These are phyloP conservation scores for Trypanosoma rangeli DNA, from an alignment of 208 protist species.

Conservation along the genomic window DNA sequence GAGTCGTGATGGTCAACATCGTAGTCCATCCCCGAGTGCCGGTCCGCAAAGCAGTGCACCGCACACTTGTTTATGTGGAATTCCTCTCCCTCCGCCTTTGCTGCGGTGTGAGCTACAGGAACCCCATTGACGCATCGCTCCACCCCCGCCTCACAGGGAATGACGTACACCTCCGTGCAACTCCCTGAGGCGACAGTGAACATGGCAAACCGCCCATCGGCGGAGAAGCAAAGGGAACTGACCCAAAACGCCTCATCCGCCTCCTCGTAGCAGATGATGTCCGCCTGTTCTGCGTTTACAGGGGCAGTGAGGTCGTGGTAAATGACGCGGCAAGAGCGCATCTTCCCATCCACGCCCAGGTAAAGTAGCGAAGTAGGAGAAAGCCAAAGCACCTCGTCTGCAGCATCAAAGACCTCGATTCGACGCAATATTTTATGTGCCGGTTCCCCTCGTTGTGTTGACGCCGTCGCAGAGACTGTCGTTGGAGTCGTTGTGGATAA, in stretches of 20 bases:
- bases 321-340: conserved; percentile 53
- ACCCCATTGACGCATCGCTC: conserved; percentile 14
- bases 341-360: conserved; percentile 50
- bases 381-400: conserved; percentile 60
- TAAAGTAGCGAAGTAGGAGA: conserved; percentile 45
- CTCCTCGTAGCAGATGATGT: conserved; percentile 63
- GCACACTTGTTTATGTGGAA: not conserved
- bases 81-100: not conserved
- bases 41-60: conserved; percentile 24
- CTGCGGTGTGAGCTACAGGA: conserved; percentile 12
- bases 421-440: conserved; percentile 36
- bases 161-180: conserved; percentile 51
- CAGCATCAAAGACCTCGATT: conserved; percentile 62
- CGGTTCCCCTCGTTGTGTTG: conserved; percentile 16
- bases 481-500: not conserved
- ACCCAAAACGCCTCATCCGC: conserved; percentile 63
- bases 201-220: conserved; percentile 46
- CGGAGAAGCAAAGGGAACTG: conserved; percentile 42
- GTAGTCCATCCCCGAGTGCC: conserved; percentile 40
- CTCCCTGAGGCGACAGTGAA: conserved; percentile 52
- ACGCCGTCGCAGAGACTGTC: not conserved
- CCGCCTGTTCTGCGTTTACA: conserved; percentile 14
- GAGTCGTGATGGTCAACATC: conserved; percentile 62
- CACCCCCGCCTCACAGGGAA: conserved; percentile 19
- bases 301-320: conserved; percentile 52